These are phyloP conservation scores for Fusarium veterinarium DNA, from an alignment of 2,329 filamentous ascomycete species.

Conservation along the genomic window DNA sequence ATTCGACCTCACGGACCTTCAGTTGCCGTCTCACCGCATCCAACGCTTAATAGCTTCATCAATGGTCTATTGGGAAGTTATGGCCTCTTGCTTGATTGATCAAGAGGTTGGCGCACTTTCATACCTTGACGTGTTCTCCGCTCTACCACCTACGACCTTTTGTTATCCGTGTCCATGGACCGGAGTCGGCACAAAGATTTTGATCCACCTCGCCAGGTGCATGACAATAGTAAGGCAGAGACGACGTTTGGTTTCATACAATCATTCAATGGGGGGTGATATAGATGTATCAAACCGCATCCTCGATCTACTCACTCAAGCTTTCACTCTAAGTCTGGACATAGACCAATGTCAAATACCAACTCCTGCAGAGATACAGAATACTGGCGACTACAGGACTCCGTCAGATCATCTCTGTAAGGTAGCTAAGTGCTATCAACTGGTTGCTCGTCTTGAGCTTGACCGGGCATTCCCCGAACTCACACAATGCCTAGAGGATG, in stretches of 20 bases:
- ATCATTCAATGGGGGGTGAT: fast-evolving
- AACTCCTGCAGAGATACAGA: background rate
- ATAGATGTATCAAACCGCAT: too few species aligned
- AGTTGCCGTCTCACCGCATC: background rate
- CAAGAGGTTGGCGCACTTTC: conserved; percentile 11
- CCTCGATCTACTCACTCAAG: background rate
- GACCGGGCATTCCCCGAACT: background rate
- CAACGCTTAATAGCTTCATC: conserved; percentile 24
- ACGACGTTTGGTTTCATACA: background rate
- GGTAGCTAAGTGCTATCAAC: background rate
- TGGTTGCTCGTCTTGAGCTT: background rate
- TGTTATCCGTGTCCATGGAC: conserved; percentile 28
- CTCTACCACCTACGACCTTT: background rate
- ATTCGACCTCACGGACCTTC: background rate
- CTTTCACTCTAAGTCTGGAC: background rate
- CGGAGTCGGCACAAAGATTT: conserved; percentile 11
- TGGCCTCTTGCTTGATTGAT: conserved; percentile 28
- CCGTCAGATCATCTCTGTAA: background rate
- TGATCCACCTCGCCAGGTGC: conserved; percentile 15
- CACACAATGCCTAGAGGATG: too few species aligned
- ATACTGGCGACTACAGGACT: background rate
- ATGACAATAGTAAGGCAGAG: background rate
- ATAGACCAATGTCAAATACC: background rate
- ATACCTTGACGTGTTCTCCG: conserved; percentile 17
- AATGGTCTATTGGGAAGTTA: conserved; percentile 36